phyloP scores from a whole-genome alignment of 306 rosid species.

The Sesbania bispinosa region DNA sequence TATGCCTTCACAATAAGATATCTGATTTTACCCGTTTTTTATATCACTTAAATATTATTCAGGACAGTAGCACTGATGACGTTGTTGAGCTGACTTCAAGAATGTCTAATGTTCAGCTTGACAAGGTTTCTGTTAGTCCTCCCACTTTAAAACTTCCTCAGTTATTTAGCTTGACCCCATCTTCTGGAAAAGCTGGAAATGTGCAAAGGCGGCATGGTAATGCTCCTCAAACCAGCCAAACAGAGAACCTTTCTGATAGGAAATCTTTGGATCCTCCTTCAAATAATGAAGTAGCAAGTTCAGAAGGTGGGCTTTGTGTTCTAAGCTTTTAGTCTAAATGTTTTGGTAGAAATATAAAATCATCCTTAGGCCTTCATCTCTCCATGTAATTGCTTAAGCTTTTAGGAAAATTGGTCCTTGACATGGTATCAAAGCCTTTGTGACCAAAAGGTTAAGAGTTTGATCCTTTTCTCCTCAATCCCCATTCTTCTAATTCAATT shows the following conservation, averaged over 20 bases:
- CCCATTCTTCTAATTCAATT: no score
- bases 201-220: conserved; percentile 56
- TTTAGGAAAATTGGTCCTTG: no score
- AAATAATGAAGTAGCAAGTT: conserved; percentile 45
- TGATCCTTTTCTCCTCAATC: no score
- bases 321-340: conserved; percentile 2
- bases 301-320: conserved; percentile 55
- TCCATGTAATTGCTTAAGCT: no score
- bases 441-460: no score
- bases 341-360: no score
- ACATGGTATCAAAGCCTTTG: no score
- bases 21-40: not conserved
- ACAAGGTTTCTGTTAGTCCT: conserved; percentile 72
- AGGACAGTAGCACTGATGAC: conserved; percentile 67
- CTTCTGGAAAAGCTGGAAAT: conserved; percentile 77
- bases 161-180: conserved; percentile 69
- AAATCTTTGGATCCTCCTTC: conserved; percentile 54
- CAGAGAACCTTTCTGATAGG: conserved; percentile 53
- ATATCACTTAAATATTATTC: no score
- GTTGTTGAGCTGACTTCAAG: conserved; percentile 65
- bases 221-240: conserved; percentile 58
- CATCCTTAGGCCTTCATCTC: no score
- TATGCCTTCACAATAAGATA: not conserved
- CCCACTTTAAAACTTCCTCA: conserved; percentile 93
- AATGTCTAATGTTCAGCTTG: conserved; percentile 62